phyloP scores from a whole-genome alignment of 768 basidiomycete species.

The Mycena galericulata region DNA sequence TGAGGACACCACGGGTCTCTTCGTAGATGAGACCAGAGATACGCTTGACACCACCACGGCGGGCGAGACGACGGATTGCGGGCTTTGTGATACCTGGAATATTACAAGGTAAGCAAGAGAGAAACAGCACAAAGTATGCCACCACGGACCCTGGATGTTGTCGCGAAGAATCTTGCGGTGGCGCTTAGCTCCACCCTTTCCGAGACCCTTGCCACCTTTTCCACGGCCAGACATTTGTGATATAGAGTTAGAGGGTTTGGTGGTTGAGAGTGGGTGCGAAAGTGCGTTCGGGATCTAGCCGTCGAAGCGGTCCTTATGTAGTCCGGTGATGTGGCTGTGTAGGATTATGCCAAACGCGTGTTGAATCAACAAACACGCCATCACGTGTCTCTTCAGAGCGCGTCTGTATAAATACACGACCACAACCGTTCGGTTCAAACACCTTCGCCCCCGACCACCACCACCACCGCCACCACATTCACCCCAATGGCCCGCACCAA shows the following conservation, averaged over 20 bases:
- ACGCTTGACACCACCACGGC: constrained; percentile 98
- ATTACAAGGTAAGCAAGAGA: background rate
- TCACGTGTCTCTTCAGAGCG: constrained; percentile 56
- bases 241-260: constrained; percentile 2
- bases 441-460: constrained; percentile 30
- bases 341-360: constrained; percentile 49
- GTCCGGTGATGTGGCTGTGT: constrained; percentile 59
- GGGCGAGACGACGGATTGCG: constrained; percentile 94
- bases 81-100: constrained; percentile 88
- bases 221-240: constrained; percentile 80
- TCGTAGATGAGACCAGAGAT: constrained; percentile 95
- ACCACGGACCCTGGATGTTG: constrained; percentile 70
- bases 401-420: constrained; percentile 43
- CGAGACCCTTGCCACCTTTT: constrained; percentile 89
- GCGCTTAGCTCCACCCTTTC: constrained; percentile 95
- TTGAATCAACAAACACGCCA: constrained; percentile 46
- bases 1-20: constrained; percentile 95
- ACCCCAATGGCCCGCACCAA: constrained; percentile 79
- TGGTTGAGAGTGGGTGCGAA: constrained; percentile 7
- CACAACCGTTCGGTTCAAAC: background rate
- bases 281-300: constrained; percentile 1
- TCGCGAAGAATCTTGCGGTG: constrained; percentile 96
- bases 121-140: constrained; percentile 48
- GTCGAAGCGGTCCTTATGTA: background rate
- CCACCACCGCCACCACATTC: constrained; percentile 26